Percentiles rank a stretch among this genome's conserved stretches.
phyloP scores from a whole-genome alignment of 129 eudicot species.

The Helichrysum umbraculigerum region DNA sequence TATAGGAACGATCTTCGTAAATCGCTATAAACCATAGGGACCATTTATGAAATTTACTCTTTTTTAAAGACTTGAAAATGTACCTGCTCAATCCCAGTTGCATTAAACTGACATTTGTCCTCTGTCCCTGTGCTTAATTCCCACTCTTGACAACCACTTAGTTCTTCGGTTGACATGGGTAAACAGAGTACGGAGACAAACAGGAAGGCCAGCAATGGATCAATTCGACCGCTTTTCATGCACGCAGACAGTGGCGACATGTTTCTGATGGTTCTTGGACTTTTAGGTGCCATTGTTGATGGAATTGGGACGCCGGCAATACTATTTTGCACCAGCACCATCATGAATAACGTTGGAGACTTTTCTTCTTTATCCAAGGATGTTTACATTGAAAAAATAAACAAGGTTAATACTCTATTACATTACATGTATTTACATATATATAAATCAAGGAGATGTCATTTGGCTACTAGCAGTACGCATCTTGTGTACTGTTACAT shows the following conservation, averaged over 20 bases:
- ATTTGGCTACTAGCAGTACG: too few relatives aligned
- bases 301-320: slow-evolving; percentile 58
- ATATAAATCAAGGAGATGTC: too few relatives aligned
- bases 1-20: too few relatives aligned
- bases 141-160: too few relatives aligned
- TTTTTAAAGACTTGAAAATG: too few relatives aligned
- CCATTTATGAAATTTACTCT: too few relatives aligned
- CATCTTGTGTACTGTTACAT: too few relatives aligned
- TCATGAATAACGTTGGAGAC: slow-evolving; percentile 43
- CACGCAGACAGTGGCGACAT: slow-evolving; percentile 60
- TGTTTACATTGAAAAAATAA: slow-evolving; percentile 34
- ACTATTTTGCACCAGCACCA: slow-evolving; percentile 15
- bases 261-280: slow-evolving; percentile 60
- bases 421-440: background rate
- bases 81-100: too few relatives aligned
- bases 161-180: too few relatives aligned
- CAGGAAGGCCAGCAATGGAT: slow-evolving; percentile 34
- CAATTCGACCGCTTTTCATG: slow-evolving; percentile 68
- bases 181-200: background rate
- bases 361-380: slow-evolving; percentile 9
- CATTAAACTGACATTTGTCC: too few relatives aligned
- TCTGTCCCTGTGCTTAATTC: too few relatives aligned
- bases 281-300: slow-evolving; percentile 68
- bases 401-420: slow-evolving; percentile 43
- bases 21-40: too few relatives aligned